phyloP scores from a whole-genome alignment of 768 basidiomycete species.

The Tephrocybe sp. region DNA sequence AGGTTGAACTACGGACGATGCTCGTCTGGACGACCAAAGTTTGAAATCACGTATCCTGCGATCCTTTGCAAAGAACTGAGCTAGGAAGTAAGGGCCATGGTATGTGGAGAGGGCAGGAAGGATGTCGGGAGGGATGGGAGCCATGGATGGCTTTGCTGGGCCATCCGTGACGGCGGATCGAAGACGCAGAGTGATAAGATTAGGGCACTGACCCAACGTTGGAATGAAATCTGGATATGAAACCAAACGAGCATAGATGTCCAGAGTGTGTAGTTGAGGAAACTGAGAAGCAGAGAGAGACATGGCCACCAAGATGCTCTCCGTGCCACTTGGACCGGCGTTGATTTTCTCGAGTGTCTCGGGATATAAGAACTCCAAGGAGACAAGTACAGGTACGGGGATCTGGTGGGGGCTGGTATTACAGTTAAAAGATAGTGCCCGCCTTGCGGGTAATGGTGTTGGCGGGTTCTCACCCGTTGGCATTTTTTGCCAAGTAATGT shows the following conservation, averaged over 20 bases:
- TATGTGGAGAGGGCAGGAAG: slow-evolving; percentile 16
- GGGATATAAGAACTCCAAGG: slow-evolving; percentile 14
- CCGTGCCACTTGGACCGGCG: slow-evolving; percentile 18
- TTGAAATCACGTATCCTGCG: slow-evolving; percentile 15
- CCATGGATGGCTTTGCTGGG: slow-evolving; percentile 2
- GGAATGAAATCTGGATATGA: slow-evolving; percentile 13
- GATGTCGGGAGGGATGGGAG: slow-evolving; percentile 6
- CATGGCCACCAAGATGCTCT: slow-evolving; percentile 13
- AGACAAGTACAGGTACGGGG: slow-evolving; percentile 2
- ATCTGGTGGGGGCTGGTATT: slow-evolving; percentile 12
- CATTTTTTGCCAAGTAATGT: slow-evolving; percentile 10
- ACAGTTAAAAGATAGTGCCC: slow-evolving; percentile 14
- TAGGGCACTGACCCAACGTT: slow-evolving; percentile 16
- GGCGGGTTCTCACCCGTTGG: neutral
- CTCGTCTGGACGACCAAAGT: slow-evolving; percentile 21
- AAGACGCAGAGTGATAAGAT: slow-evolving; percentile 16
- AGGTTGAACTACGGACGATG: slow-evolving; percentile 12
- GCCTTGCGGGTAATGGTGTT: slow-evolving; percentile 15
- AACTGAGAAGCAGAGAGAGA: slow-evolving; percentile 6
- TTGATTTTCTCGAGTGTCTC: slow-evolving; percentile 11
- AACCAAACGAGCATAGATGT: slow-evolving; percentile 16
- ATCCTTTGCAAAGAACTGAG: slow-evolving; percentile 8
- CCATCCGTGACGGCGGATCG: slow-evolving; percentile 15
- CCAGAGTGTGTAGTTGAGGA: slow-evolving; percentile 11
- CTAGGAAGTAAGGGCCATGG: slow-evolving; percentile 19